These are phyloP conservation scores for Elaeis oleifera DNA, from an alignment of 202 grass and related monocot genomes.

Conservation along the genomic window DNA sequence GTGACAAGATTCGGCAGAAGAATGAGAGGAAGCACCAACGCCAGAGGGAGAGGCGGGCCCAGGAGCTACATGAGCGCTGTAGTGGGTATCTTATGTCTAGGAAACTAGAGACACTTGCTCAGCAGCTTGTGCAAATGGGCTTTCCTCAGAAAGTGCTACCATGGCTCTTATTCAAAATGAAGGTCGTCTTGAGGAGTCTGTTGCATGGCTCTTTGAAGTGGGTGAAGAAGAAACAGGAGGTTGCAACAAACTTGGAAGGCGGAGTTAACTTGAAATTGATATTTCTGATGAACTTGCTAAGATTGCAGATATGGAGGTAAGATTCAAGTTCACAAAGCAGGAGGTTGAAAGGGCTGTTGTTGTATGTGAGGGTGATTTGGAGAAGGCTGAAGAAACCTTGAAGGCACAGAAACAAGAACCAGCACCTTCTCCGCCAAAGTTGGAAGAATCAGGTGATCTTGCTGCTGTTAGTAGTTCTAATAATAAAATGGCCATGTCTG, in stretches of 20 bases:
- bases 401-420: conserved; percentile 78
- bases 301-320: conserved; percentile 59
- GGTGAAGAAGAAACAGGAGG: conserved; percentile 78
- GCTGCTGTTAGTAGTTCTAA: conserved; percentile 23
- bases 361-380: conserved; percentile 82
- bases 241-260: conserved; percentile 46
- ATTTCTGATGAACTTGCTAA: conserved; percentile 75
- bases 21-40: conserved; percentile 99
- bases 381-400: conserved; percentile 68
- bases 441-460: conserved; percentile 44
- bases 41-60: conserved; percentile 82
- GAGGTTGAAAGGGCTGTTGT: conserved; percentile 97
- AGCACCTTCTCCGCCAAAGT: conserved; percentile 25
- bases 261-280: conserved; percentile 74
- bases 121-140: conserved; percentile 90
- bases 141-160: conserved; percentile 81
- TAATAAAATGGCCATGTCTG: conserved; percentile 43
- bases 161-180: conserved; percentile 97
- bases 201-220: conserved; percentile 88
- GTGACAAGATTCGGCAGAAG: conserved; percentile 95
- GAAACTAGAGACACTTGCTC: conserved; percentile 70
- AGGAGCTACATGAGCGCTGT: conserved; percentile 90
- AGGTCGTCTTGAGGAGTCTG: conserved; percentile 73
- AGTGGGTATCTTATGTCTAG: conserved; percentile 88
- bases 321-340: conserved; percentile 81